Conservation (phyloP, 2,329 filamentous ascomycete genomes). For the Sporothrix protearum region DNA sequence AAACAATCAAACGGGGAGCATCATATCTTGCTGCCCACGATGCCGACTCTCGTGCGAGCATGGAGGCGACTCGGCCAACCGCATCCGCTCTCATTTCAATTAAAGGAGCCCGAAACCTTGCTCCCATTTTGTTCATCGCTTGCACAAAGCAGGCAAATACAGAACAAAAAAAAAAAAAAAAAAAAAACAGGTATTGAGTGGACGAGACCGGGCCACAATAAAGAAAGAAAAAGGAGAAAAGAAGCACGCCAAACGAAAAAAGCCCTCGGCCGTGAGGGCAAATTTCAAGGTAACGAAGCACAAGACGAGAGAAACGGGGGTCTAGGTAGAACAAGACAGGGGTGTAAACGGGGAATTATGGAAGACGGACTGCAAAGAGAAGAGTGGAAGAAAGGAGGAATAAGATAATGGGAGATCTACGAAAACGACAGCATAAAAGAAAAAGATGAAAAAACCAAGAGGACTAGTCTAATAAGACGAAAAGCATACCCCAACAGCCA, state of each 20-base stretch:
- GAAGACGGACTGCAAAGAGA: not conserved
- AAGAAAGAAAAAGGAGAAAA: not conserved
- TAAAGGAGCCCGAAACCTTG: not conserved
- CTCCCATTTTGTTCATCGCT: not conserved
- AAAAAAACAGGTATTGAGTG: not conserved
- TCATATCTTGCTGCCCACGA: not conserved
- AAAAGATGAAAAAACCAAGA: not conserved
- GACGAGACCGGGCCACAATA: slow-evolving; percentile 2
- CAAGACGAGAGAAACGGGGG: not conserved
- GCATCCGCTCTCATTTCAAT: not conserved
- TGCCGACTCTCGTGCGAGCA: not conserved
- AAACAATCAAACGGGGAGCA: not conserved
- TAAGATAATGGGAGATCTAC: not conserved
- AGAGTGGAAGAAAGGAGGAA: not conserved
- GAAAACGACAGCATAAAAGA: not conserved
- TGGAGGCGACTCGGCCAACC: not conserved
- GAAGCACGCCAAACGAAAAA: not conserved
- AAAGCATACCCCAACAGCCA: not conserved
- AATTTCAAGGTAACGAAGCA: slow-evolving; percentile 15
- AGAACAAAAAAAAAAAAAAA: not conserved
- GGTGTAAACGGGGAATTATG: not conserved
- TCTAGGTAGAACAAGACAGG: not conserved
- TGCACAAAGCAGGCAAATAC: not conserved
- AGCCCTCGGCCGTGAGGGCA: slow-evolving; percentile 11
- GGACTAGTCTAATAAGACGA: not conserved